These are phyloP conservation scores for Pueraria montana DNA, from an alignment of 306 rosid species.

Conservation along the genomic window DNA sequence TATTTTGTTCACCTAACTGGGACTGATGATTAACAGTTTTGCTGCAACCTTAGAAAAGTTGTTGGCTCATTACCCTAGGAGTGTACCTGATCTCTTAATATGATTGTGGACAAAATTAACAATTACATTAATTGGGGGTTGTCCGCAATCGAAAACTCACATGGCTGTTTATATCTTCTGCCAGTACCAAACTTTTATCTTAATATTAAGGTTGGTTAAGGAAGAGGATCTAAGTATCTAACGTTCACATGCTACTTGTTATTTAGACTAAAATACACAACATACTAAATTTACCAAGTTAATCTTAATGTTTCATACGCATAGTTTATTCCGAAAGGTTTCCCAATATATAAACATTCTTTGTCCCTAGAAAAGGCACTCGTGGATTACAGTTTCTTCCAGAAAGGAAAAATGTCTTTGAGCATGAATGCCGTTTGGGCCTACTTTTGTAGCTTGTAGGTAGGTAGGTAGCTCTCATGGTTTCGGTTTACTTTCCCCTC, in stretches of 20 bases:
- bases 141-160: slow-evolving; percentile 5
- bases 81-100: not conserved
- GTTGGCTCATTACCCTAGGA: not conserved
- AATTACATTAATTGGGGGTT: slow-evolving; percentile 6
- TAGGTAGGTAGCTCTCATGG: slow-evolving; percentile 29
- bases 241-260: slow-evolving; percentile 1
- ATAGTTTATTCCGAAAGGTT: slow-evolving; percentile 33
- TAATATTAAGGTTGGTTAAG: slow-evolving; percentile 14
- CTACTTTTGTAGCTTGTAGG: slow-evolving; percentile 48
- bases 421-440: slow-evolving; percentile 37
- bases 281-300: slow-evolving; percentile 41
- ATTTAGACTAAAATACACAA: slow-evolving; percentile 25
- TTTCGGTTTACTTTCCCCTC: slow-evolving; percentile 10
- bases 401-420: slow-evolving; percentile 45
- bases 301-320: slow-evolving; percentile 30
- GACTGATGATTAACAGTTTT: slow-evolving; percentile 18
- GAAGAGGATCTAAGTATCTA: not conserved
- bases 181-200: slow-evolving; percentile 23
- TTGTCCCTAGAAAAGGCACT: slow-evolving; percentile 35
- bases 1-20: slow-evolving; percentile 39
- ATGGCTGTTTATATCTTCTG: slow-evolving; percentile 12
- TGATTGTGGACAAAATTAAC: not conserved
- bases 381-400: slow-evolving; percentile 44
- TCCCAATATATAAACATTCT: slow-evolving; percentile 37
- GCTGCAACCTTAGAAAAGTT: not conserved